Percentiles rank a stretch among this genome's conserved stretches.
Evolutionary conservation across 2,329 filamentous ascomycete genomes (phyloP).

Genomic region (Ceratocystis papillata): DNA sequence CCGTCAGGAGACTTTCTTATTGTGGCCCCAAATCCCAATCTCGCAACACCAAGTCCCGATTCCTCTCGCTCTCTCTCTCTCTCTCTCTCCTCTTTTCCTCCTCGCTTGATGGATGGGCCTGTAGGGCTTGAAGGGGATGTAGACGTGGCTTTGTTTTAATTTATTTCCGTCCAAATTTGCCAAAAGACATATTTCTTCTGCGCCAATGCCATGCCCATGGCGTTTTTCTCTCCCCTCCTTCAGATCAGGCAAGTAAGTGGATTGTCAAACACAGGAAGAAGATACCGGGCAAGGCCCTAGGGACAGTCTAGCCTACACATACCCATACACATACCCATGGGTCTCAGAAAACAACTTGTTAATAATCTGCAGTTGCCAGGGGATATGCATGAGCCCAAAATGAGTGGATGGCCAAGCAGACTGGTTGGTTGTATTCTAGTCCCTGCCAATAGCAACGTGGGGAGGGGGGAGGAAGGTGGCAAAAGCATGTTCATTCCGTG

Average conservation of each 20-base stretch:
- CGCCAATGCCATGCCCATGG: neutral
- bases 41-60: conserved; percentile 7
- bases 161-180: neutral
- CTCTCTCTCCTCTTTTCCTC: neutral
- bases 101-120: neutral
- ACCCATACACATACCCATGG: neutral
- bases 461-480: neutral
- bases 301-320: neutral
- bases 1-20: neutral
- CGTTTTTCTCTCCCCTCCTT: neutral
- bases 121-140: neutral
- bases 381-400: neutral
- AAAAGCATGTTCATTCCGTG: neutral
- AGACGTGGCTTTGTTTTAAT: neutral
- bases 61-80: neutral
- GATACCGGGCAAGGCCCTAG: neutral
- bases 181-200: neutral
- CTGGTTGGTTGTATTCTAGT: too few species aligned
- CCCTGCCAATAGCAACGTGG: neutral
- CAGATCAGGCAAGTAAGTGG: neutral
- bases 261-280: neutral
- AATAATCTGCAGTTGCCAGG: conserved; percentile 11
- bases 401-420: too few species aligned
- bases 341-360: neutral
- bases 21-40: neutral